Evolutionary conservation across 2,329 filamentous ascomycete species (phyloP).

Genomic region (Gaeumannomyces tritici): DNA sequence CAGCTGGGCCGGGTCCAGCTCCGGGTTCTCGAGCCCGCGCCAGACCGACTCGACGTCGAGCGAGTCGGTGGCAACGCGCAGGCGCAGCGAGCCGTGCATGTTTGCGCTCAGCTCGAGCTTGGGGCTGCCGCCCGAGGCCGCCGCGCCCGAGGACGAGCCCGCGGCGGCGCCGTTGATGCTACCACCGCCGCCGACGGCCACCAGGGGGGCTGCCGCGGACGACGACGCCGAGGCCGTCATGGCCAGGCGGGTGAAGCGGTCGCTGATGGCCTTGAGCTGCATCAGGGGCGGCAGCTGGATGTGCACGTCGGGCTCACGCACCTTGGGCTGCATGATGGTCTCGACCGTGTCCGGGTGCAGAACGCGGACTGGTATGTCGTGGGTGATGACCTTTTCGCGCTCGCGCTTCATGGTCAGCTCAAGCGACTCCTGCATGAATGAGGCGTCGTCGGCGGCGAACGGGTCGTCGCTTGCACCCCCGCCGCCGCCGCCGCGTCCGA

Average conservation of each 20-base stretch:
- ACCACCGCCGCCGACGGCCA: conserved; percentile 12
- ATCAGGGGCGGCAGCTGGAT: conserved; percentile 80
- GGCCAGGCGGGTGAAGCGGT: conserved; percentile 87
- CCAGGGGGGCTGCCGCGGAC: conserved; percentile 14
- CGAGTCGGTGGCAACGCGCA: conserved; percentile 74
- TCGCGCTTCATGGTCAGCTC: conserved; percentile 54
- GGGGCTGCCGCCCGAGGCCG: conserved; percentile 28
- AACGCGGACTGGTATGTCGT: conserved; percentile 92
- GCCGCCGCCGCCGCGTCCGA: conserved; percentile 18
- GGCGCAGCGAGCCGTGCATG: conserved; percentile 79
- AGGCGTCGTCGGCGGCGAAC: conserved; percentile 33
- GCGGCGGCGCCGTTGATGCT: conserved; percentile 7
- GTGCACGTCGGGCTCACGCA: conserved; percentile 86
- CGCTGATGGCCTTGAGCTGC: conserved; percentile 87
- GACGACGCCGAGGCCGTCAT: conserved; percentile 30
- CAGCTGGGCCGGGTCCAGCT: conserved; percentile 70
- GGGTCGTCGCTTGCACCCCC: conserved; percentile 22
- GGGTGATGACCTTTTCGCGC: conserved; percentile 85
- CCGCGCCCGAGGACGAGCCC: conserved; percentile 5
- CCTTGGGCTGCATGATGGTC: conserved; percentile 84
- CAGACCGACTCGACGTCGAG: conserved; percentile 80
- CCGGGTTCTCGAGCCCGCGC: conserved; percentile 78
- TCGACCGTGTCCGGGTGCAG: conserved; percentile 77
- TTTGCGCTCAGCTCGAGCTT: conserved; percentile 85
- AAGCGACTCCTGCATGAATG: conserved; percentile 34